These are phyloP conservation scores for Haberlea rhodopensis DNA, from an alignment of 257 asterid genomes.

Conservation along the genomic window DNA sequence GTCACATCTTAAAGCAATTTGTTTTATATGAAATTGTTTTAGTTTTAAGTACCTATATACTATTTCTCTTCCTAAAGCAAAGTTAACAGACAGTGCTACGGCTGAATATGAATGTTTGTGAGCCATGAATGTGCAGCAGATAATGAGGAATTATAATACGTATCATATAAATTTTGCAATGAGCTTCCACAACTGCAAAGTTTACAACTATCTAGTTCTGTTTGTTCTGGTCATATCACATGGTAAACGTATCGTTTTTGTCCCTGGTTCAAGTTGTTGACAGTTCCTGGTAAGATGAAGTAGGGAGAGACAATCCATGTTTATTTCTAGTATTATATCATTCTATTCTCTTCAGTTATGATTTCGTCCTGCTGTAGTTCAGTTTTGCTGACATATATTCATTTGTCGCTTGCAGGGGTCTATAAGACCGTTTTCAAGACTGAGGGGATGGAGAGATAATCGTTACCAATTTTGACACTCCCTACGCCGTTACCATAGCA, in stretches of 20 bases:
- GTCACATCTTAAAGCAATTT: background rate
- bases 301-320: background rate
- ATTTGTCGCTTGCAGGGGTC: constrained; percentile 40
- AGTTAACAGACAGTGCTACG: background rate
- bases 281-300: background rate
- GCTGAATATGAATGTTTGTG: background rate
- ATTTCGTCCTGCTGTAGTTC: background rate
- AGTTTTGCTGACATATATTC: constrained; percentile 10
- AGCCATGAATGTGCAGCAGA: background rate
- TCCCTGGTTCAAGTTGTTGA: background rate
- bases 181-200: background rate
- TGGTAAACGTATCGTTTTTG: background rate
- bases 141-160: background rate
- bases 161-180: background rate
- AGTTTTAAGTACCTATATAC: background rate
- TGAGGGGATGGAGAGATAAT: background rate
- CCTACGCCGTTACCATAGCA: background rate
- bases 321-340: background rate
- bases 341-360: background rate
- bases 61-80: background rate
- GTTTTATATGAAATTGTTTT: background rate
- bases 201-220: background rate
- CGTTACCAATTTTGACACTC: background rate
- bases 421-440: constrained; percentile 22
- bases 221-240: background rate